Conservation (phyloP, 495 filamentous ascomycete species). For the Astrocystis sublimbata region DNA sequence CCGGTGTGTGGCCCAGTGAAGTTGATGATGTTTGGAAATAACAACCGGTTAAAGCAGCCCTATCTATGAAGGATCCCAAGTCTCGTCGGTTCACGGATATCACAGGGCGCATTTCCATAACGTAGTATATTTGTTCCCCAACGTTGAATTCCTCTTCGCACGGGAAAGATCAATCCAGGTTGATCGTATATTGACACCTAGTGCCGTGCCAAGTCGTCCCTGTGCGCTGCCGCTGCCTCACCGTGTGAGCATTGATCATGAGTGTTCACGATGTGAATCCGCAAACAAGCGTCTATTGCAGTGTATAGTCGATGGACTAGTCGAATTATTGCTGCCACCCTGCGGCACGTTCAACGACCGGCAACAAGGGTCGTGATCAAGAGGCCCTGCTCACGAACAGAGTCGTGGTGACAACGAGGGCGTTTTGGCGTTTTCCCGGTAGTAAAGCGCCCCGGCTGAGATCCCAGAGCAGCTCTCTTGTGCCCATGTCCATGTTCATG, state of each 20-base stretch:
- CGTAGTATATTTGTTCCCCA: too few relatives aligned
- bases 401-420: conserved; percentile 2
- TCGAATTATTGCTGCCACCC: conserved; percentile 5
- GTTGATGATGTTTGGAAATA: too few relatives aligned
- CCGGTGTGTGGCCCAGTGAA: too few relatives aligned
- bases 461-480: conserved; percentile 7
- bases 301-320: neutral
- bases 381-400: conserved; percentile 3
- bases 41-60: too few relatives aligned
- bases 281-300: neutral
- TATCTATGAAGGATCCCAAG: too few relatives aligned
- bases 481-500: conserved; percentile 18
- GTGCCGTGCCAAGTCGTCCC: neutral
- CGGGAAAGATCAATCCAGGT: too few relatives aligned
- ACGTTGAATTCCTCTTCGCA: too few relatives aligned
- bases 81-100: too few relatives aligned
- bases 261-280: neutral
- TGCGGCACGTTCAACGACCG: conserved; percentile 13
- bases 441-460: conserved; percentile 7
- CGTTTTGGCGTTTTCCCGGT: neutral
- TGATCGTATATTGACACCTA: neutral
- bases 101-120: too few relatives aligned
- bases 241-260: neutral
- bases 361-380: conserved; percentile 8
- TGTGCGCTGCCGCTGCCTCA: too few relatives aligned